These are phyloP conservation scores for Astragalus membranaceus DNA, from an alignment of 306 rosid species.

Conservation along the genomic window DNA sequence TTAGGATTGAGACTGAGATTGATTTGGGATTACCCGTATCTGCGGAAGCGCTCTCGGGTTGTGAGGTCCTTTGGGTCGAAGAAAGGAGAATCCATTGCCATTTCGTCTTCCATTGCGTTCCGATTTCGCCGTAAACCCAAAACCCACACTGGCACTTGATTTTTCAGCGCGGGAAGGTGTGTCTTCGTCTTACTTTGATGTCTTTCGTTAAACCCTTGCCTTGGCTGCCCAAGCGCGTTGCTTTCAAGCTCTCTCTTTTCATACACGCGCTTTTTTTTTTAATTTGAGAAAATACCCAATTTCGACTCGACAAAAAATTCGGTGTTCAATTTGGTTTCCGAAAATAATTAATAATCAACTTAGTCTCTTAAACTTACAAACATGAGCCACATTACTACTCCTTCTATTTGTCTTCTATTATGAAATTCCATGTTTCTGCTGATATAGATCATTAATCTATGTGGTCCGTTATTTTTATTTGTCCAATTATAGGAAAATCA, in stretches of 20 bases:
- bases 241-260: not conserved
- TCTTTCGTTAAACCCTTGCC: constrained; percentile 1
- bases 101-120: constrained; percentile 45
- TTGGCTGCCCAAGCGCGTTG: not conserved
- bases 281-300: too few species aligned
- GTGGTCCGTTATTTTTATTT: too few species aligned
- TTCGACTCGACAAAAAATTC: too few species aligned
- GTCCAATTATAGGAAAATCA: too few species aligned
- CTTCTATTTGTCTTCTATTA: too few species aligned
- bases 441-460: too few species aligned
- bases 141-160: not conserved
- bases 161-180: constrained; percentile 21
- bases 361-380: too few species aligned
- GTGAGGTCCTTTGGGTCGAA: constrained; percentile 75
- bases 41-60: constrained; percentile 58
- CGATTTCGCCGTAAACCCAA: constrained; percentile 26
- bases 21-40: constrained; percentile 54
- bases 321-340: too few species aligned
- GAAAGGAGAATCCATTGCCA: constrained; percentile 64
- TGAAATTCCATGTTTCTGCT: too few species aligned
- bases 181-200: not conserved
- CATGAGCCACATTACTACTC: too few species aligned
- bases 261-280: not conserved
- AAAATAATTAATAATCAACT: too few species aligned
- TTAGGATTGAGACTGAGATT: not conserved